phyloP scores from a whole-genome alignment of 192 early-diverging fungal genomes.

The Paraglomus occultum region DNA sequence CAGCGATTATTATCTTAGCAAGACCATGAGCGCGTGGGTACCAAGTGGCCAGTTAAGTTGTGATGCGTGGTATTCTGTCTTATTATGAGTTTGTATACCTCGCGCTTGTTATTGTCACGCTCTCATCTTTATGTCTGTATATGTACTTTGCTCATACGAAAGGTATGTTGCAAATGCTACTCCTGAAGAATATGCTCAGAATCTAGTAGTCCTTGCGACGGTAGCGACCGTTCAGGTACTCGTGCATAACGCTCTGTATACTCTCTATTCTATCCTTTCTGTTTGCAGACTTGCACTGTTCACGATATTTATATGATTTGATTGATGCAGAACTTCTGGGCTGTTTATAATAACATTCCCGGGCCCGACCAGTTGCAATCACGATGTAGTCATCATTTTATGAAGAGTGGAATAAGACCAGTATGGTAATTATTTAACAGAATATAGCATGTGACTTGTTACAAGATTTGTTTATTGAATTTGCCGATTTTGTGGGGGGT shows the following conservation, averaged over 20 bases:
- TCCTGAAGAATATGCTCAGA: constrained; percentile 47
- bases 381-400: constrained; percentile 48
- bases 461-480: background rate
- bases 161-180: constrained; percentile 48
- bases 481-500: background rate
- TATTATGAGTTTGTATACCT: background rate
- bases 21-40: background rate
- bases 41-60: background rate
- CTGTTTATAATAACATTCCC: constrained; percentile 48
- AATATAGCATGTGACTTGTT: background rate
- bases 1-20: background rate
- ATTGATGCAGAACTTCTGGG: constrained; percentile 42
- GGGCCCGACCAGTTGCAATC: constrained; percentile 42
- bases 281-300: background rate
- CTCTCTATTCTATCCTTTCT: background rate
- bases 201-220: constrained; percentile 43
- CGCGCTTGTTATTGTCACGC: background rate
- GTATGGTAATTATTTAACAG: constrained; percentile 32
- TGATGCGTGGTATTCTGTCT: background rate
- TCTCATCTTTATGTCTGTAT: background rate
- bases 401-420: constrained; percentile 48
- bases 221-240: constrained; percentile 52
- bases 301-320: background rate
- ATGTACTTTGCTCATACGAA: background rate
- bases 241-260: background rate